phyloP scores from a whole-genome alignment of 2,329 filamentous ascomycete genomes.

The Zymoseptoria ardabiliae region DNA sequence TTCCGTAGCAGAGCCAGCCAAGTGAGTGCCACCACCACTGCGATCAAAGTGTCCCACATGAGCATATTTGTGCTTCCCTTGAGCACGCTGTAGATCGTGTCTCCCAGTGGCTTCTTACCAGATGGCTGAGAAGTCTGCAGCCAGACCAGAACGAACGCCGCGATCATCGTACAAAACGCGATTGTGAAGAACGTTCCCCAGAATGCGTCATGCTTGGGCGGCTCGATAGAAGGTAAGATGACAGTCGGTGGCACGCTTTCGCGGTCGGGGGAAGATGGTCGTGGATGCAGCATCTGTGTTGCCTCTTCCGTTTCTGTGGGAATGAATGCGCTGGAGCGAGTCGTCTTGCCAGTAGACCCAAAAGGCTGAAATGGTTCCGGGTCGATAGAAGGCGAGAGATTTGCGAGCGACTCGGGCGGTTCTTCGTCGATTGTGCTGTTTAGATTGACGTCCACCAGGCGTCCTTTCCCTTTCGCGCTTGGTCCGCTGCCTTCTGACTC shows the following conservation, averaged over 20 bases:
- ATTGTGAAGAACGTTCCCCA: slow-evolving; percentile 89
- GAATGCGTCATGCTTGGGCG: slow-evolving; percentile 79
- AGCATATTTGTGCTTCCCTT: slow-evolving; percentile 83
- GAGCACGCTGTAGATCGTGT: slow-evolving; percentile 88
- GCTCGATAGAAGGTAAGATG: slow-evolving; percentile 55
- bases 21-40: slow-evolving; percentile 75
- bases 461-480: slow-evolving; percentile 52
- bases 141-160: slow-evolving; percentile 82
- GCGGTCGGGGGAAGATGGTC: slow-evolving; percentile 42
- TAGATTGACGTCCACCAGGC: slow-evolving; percentile 80
- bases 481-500: slow-evolving; percentile 35
- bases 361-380: slow-evolving; percentile 25
- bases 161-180: slow-evolving; percentile 71
- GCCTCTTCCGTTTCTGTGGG: slow-evolving; percentile 44
- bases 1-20: slow-evolving; percentile 86
- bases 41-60: slow-evolving; percentile 83
- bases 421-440: slow-evolving; percentile 54
- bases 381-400: neutral
- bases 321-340: slow-evolving; percentile 37
- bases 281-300: slow-evolving; percentile 37
- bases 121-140: slow-evolving; percentile 72
- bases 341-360: slow-evolving; percentile 16
- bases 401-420: slow-evolving; percentile 29
- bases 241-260: slow-evolving; percentile 52
- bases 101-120: slow-evolving; percentile 66